Conservation (phyloP, 305 asterid species). For the Fraxinus floribunda region DNA sequence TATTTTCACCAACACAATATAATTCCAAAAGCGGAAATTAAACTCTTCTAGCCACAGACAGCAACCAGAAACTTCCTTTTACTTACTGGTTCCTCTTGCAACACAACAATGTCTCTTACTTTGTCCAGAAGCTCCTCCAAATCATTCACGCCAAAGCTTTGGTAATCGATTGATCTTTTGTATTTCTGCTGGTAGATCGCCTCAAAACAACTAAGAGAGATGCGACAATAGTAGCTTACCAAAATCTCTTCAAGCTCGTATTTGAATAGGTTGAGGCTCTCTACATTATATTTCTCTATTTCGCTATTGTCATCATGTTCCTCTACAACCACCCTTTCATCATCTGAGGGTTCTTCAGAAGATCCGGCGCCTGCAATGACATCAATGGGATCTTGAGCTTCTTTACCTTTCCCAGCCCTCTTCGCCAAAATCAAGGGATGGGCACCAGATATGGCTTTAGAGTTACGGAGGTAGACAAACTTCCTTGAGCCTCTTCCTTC, state of each 20-base stretch:
- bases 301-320: slow-evolving; percentile 23
- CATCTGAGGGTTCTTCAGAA: slow-evolving; percentile 71
- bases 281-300: slow-evolving; percentile 32
- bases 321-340: slow-evolving; percentile 48
- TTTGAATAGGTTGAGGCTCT: slow-evolving; percentile 50
- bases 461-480: slow-evolving; percentile 44
- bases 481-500: slow-evolving; percentile 59
- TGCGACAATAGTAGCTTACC: slow-evolving; percentile 73
- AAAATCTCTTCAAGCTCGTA: slow-evolving; percentile 82
- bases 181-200: slow-evolving; percentile 69
- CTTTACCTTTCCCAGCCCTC: slow-evolving; percentile 56
- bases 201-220: slow-evolving; percentile 64
- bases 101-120: slow-evolving; percentile 62
- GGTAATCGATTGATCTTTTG: slow-evolving; percentile 63
- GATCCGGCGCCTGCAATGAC: slow-evolving; percentile 39
- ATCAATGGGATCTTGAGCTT: slow-evolving; percentile 34
- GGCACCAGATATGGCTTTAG: not conserved
- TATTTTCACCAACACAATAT: slow-evolving; percentile 23
- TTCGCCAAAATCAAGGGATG: slow-evolving; percentile 38
- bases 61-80: slow-evolving; percentile 62
- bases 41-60: slow-evolving; percentile 39
- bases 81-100: slow-evolving; percentile 70
- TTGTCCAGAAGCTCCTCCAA: slow-evolving; percentile 71
- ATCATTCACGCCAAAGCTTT: slow-evolving; percentile 58
- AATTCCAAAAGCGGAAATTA: slow-evolving; percentile 14